Conservation (phyloP, 2,329 filamentous ascomycete genomes). For the Penicillium sp. region DNA sequence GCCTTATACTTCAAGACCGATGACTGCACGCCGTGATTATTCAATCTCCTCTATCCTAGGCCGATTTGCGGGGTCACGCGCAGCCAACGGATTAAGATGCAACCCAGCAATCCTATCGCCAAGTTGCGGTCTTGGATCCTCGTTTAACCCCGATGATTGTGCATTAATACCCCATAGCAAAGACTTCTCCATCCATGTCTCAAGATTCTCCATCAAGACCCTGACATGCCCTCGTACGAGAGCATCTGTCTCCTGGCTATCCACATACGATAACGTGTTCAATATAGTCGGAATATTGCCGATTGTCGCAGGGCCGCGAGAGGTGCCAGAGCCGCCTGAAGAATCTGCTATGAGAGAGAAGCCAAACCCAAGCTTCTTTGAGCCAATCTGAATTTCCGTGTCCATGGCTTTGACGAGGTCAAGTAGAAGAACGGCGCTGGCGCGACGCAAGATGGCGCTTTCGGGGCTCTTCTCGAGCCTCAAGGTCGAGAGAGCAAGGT, state of each 20-base stretch:
- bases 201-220: conserved; percentile 37
- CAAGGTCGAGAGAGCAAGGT: conserved; percentile 37
- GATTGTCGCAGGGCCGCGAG: conserved; percentile 23
- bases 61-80: conserved; percentile 13
- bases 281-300: conserved; percentile 39
- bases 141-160: conserved; percentile 10
- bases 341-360: conserved; percentile 30
- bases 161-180: conserved; percentile 36
- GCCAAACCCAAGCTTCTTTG: conserved; percentile 35
- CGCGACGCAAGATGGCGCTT: conserved; percentile 40
- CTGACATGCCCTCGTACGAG: conserved; percentile 40
- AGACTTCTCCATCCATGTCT: conserved; percentile 42
- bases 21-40: too few relatives aligned
- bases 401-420: conserved; percentile 40
- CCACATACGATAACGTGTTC: conserved; percentile 33
- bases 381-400: conserved; percentile 26
- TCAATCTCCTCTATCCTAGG: conserved; percentile 44
- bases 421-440: conserved; percentile 37
- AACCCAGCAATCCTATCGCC: conserved; percentile 38
- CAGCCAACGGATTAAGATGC: conserved; percentile 31
- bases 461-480: conserved; percentile 33
- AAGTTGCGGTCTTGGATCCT: conserved; percentile 25
- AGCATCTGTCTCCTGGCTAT: conserved; percentile 34
- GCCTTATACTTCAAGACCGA: too few relatives aligned
- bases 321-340: not conserved